These are phyloP conservation scores for Actinomortierella ambigua DNA, from an alignment of 371 early-diverging fungal genomes.

Conservation along the genomic window DNA sequence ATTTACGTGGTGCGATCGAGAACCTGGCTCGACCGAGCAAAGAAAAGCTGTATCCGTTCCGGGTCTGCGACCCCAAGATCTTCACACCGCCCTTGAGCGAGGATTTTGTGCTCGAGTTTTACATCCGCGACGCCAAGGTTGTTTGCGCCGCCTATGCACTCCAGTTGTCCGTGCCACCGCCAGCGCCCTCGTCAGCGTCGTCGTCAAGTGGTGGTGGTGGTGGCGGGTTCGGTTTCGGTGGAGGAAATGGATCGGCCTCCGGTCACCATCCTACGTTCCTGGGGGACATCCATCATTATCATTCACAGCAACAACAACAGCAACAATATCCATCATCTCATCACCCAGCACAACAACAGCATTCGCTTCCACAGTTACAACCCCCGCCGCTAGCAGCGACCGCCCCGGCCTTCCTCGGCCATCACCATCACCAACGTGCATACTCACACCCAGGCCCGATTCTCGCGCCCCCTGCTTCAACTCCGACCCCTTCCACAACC, in stretches of 20 bases:
- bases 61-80: slow-evolving; percentile 47
- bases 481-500: too few relatives aligned
- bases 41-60: slow-evolving; percentile 40
- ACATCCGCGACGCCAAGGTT: slow-evolving; percentile 31
- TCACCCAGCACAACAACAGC: not conserved
- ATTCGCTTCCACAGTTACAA: too few relatives aligned
- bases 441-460: too few relatives aligned
- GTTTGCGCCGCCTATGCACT: slow-evolving; percentile 45
- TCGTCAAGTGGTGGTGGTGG: not conserved
- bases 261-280: not conserved
- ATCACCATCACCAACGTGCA: too few relatives aligned
- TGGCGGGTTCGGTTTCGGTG: too few relatives aligned
- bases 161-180: slow-evolving; percentile 12
- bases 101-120: slow-evolving; percentile 45
- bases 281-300: too few relatives aligned
- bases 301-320: not conserved
- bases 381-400: too few relatives aligned
- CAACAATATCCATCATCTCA: not conserved
- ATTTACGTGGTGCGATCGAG: slow-evolving; percentile 33
- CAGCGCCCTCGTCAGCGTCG: slow-evolving; percentile 4
- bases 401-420: too few relatives aligned
- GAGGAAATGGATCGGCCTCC: not conserved
- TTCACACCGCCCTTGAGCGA: slow-evolving; percentile 42
- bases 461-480: too few relatives aligned
- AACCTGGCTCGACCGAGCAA: slow-evolving; percentile 40